phyloP scores from a whole-genome alignment of 768 basidiomycete genomes.

The Dendrothele bispora region DNA sequence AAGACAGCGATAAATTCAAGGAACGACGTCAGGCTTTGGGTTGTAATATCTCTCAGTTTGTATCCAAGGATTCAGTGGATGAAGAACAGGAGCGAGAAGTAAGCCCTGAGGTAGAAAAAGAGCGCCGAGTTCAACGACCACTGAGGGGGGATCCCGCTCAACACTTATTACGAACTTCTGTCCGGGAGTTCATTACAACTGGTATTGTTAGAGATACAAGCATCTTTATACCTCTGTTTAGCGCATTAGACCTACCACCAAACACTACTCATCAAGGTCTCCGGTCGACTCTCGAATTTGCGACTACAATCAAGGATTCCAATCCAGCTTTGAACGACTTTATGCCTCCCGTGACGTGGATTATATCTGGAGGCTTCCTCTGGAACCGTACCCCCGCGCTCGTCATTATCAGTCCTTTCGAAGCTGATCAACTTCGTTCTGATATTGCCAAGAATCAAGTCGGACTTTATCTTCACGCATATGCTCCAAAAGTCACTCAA shows the following conservation, averaged over 20 bases:
- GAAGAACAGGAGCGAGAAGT: conserved; percentile 26
- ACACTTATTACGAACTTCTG: conserved; percentile 21
- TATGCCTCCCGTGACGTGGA: conserved; percentile 28
- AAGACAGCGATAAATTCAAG: conserved; percentile 19
- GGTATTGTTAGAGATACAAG: background rate
- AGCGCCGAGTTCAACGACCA: conserved; percentile 18
- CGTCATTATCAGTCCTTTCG: conserved; percentile 30
- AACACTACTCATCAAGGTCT: no score
- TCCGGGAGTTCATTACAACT: conserved; percentile 16
- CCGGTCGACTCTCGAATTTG: conserved; percentile 14
- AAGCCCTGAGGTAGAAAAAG: conserved; percentile 18
- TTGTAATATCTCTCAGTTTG: conserved; percentile 7
- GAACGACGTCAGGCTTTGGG: conserved; percentile 6
- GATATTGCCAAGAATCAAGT: conserved; percentile 17
- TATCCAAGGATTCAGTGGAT: conserved; percentile 4
- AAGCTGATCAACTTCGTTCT: conserved; percentile 26
- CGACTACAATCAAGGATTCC: background rate
- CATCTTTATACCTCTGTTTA: conserved; percentile 3
- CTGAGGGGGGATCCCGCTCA: conserved; percentile 9
- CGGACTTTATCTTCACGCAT: conserved; percentile 24
- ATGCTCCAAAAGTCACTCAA: conserved; percentile 18
- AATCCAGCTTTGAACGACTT: conserved; percentile 10
- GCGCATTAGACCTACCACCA: conserved; percentile 6
- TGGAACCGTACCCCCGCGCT: conserved; percentile 3
- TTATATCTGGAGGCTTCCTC: conserved; percentile 13